A percentile compares a stretch with the other conserved stretches of the same genome.
These are phyloP conservation scores for Lactarius sanguifluus DNA, from an alignment of 768 basidiomycete genomes.

Conservation along the genomic window DNA sequence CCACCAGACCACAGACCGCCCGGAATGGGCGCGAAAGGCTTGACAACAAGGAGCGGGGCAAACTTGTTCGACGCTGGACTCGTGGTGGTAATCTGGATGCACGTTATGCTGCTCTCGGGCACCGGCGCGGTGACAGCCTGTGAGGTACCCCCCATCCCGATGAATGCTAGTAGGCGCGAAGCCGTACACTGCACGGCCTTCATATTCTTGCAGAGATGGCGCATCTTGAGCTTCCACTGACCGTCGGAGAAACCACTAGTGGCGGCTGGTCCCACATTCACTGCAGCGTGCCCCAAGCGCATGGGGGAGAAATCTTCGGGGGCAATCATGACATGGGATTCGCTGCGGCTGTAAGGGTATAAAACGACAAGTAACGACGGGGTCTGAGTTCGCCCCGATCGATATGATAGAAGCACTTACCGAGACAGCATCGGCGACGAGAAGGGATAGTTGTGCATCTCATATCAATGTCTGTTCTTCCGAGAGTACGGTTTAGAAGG, in stretches of 20 bases:
- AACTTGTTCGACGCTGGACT: not conserved
- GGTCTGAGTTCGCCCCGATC: not conserved
- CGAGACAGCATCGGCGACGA: constrained; percentile 19
- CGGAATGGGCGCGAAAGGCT: not conserved
- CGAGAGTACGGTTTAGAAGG: too few relatives aligned
- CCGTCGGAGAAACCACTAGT: not conserved
- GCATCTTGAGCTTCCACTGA: constrained; percentile 22
- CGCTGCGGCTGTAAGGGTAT: constrained; percentile 10
- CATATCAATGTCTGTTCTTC: too few relatives aligned
- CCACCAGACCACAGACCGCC: not conserved
- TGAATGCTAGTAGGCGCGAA: constrained; percentile 15
- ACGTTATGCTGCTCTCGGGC: constrained; percentile 2
- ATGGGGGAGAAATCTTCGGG: constrained; percentile 20
- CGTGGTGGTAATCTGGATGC: constrained; percentile 2
- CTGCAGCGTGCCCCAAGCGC: constrained; percentile 21
- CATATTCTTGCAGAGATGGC: constrained; percentile 27
- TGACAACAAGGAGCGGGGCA: not conserved
- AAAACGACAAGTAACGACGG: not conserved
- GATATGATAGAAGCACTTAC: constrained; percentile 13
- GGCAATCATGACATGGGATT: constrained; percentile 18
- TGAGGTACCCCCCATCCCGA: constrained; percentile 14
- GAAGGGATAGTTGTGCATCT: not conserved
- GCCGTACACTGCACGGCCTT: constrained; percentile 15
- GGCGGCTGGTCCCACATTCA: not conserved
- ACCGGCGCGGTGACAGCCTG: constrained; percentile 4